Conservation (phyloP, 371 early-diverging fungal genomes). For the Lichtheimia ramosa region DNA sequence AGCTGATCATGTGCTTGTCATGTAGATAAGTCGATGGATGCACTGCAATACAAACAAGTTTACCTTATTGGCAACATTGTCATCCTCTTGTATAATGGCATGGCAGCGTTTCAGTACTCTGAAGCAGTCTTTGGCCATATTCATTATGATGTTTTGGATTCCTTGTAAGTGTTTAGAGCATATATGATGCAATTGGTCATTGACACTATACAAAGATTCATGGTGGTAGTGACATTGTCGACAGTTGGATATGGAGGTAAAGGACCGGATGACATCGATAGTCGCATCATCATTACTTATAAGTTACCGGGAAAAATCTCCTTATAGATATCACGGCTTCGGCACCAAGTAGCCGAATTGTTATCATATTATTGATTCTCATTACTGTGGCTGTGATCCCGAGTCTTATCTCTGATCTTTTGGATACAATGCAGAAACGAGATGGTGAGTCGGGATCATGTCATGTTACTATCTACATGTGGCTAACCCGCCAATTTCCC, state of each 20-base stretch:
- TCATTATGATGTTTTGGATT: constrained; percentile 50
- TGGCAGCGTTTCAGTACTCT: constrained; percentile 74
- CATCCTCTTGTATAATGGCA: constrained; percentile 66
- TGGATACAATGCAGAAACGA: constrained; percentile 58
- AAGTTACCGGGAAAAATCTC: too few relatives aligned
- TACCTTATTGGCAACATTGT: constrained; percentile 60
- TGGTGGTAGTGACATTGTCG: constrained; percentile 66
- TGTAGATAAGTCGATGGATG: constrained; percentile 48
- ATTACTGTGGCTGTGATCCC: constrained; percentile 67
- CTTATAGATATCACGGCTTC: constrained; percentile 66
- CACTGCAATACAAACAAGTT: constrained; percentile 61
- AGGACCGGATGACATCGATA: too few relatives aligned
- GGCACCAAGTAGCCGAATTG: constrained; percentile 57
- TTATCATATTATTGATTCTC: constrained; percentile 70
- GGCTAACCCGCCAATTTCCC: too few relatives aligned
- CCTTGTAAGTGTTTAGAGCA: constrained; percentile 23
- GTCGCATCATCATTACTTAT: too few relatives aligned
- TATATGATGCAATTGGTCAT: background rate
- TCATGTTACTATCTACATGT: too few relatives aligned
- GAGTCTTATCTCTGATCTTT: constrained; percentile 52
- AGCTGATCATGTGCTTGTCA: background rate
- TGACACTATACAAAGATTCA: constrained; percentile 23
- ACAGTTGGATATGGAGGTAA: constrained; percentile 81
- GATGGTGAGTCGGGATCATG: constrained; percentile 25
- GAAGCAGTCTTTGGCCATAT: constrained; percentile 60